Evolutionary conservation across 306 rosid species (phyloP).

Genomic region (Prosopis cineraria): DNA sequence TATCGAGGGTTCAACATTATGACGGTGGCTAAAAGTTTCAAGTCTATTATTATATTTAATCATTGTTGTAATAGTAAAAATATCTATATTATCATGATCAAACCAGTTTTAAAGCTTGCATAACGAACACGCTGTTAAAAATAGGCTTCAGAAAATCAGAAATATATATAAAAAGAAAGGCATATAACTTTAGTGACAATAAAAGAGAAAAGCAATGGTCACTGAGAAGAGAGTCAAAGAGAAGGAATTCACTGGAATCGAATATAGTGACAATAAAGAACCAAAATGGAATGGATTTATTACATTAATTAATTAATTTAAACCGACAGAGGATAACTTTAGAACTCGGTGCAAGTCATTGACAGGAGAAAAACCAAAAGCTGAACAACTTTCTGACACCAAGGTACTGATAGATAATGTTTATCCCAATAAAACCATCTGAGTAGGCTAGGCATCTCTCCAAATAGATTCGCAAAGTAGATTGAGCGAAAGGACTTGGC

Average conservation of each 20-base stretch:
- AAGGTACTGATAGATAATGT: constrained; percentile 27
- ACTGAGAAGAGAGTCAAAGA: constrained; percentile 9
- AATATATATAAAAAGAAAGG: not conserved
- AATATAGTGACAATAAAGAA: constrained; percentile 27
- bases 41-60: no score
- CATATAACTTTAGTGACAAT: not conserved
- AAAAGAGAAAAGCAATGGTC: constrained; percentile 3
- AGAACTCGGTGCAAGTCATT: constrained; percentile 25
- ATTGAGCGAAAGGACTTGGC: not conserved
- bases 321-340: constrained; percentile 25
- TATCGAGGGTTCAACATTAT: not conserved
- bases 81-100: no score
- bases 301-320: constrained; percentile 18
- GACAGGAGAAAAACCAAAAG: constrained; percentile 36
- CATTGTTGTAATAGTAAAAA: no score
- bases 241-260: constrained; percentile 33
- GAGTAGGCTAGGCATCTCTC: constrained; percentile 18
- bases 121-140: not conserved
- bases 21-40: not conserved
- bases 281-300: not conserved
- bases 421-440: constrained; percentile 25
- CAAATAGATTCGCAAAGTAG: constrained; percentile 7
- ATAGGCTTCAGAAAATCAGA: not conserved
- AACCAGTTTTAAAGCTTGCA: not conserved
- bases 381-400: constrained; percentile 35